Conservation (phyloP, 805 yeast species). For the Yarrowia sp. region DNA sequence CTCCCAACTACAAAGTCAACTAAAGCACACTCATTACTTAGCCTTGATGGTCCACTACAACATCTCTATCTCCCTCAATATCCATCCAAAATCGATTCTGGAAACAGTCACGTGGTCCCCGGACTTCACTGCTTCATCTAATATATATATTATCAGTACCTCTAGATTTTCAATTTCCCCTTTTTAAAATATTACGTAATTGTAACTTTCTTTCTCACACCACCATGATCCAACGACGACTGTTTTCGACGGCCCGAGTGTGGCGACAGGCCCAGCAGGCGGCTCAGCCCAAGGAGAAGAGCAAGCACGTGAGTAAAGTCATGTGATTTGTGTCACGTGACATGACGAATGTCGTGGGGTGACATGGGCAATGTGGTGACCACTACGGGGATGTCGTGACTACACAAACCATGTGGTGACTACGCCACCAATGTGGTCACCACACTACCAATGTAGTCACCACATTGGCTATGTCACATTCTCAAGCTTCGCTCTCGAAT, state of each 20-base stretch:
- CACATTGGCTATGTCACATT: not conserved
- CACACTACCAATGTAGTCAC: not conserved
- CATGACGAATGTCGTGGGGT: not conserved
- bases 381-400: not conserved
- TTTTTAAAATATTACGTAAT: no score
- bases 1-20: no score
- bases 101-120: no score
- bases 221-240: conserved; percentile 28
- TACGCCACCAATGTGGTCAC: no score
- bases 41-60: no score
- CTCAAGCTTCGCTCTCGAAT: not conserved
- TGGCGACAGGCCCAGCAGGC: conserved; percentile 14
- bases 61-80: no score
- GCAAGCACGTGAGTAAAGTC: conserved; percentile 26
- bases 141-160: no score
- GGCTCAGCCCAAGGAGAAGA: conserved; percentile 2
- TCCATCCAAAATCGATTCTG: no score
- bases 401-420: no score
- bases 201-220: conserved; percentile 41
- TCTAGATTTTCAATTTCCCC: no score
- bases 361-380: not conserved
- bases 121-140: no score
- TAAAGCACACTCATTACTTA: no score
- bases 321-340: not conserved
- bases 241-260: conserved; percentile 19